Percentiles rank a stretch among this genome's conserved stretches.
phyloP scores from a whole-genome alignment of 208 protist species.

The Trypanosoma vivax region DNA sequence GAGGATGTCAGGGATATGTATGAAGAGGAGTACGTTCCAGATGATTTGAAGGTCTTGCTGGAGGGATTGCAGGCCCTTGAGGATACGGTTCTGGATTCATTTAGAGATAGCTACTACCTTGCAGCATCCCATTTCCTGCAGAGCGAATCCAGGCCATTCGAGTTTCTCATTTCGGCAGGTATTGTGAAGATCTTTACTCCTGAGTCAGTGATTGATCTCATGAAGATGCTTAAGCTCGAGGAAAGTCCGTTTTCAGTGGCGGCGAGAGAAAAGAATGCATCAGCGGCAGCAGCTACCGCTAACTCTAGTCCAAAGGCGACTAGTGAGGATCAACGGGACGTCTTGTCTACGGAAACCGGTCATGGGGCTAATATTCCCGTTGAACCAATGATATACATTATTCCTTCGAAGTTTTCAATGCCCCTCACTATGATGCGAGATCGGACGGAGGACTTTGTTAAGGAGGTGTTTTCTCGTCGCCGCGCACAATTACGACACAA shows the following conservation, averaged over 20 bases:
- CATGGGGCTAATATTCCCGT: no score
- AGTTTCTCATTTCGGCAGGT: conserved; percentile 21
- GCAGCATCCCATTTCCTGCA: conserved; percentile 60
- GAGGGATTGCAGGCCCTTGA: conserved; percentile 31
- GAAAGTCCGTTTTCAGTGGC: neutral
- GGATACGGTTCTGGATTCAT: conserved; percentile 32
- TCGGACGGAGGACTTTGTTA: conserved; percentile 26
- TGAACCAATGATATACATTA: conserved; percentile 19
- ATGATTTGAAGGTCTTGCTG: conserved; percentile 36
- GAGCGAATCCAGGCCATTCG: conserved; percentile 28
- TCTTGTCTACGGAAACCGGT: conserved; percentile 6
- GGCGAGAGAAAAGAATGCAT: no score
- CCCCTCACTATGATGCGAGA: conserved; percentile 32
- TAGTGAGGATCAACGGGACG: no score
- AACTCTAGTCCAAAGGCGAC: no score
- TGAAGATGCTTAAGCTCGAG: conserved; percentile 29
- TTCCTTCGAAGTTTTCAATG: conserved; percentile 14
- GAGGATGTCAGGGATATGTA: conserved; percentile 9
- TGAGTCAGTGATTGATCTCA: conserved; percentile 40
- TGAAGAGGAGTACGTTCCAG: conserved; percentile 15
- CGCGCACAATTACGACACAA: neutral
- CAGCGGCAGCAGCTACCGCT: no score
- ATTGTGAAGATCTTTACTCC: conserved; percentile 22
- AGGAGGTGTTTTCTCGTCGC: conserved; percentile 1
- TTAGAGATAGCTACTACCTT: conserved; percentile 76